Percentiles rank a stretch among this genome's conserved stretches.
phyloP scores from a whole-genome alignment of 495 filamentous ascomycete species.

The Aspergillus sclerotiicarbonarius region DNA sequence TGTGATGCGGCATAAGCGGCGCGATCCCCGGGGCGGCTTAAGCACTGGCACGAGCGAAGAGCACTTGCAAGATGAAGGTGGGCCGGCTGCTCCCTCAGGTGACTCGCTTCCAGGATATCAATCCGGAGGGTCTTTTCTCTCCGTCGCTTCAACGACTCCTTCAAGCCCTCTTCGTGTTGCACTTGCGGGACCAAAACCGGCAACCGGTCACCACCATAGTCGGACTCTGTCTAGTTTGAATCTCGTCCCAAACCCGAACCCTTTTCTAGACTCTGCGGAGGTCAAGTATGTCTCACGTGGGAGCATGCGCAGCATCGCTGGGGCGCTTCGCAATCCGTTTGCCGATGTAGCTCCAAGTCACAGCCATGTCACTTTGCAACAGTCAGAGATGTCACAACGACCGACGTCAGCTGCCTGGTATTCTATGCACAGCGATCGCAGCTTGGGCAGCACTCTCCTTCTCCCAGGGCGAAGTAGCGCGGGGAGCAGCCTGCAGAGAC shows the following conservation, averaged over 20 bases:
- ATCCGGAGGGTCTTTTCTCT: slow-evolving; percentile 7
- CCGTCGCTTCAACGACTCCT: slow-evolving; percentile 8
- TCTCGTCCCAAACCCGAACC: slow-evolving; percentile 6
- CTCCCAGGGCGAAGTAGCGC: slow-evolving; percentile 24
- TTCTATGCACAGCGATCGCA: slow-evolving; percentile 25
- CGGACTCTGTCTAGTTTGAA: neutral
- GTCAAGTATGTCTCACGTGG: neutral
- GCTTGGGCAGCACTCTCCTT: slow-evolving; percentile 23
- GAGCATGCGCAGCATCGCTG: neutral
- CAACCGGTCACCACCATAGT: neutral
- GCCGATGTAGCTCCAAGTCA: neutral
- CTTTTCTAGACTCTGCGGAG: slow-evolving; percentile 18
- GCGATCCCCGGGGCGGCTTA: slow-evolving; percentile 16
- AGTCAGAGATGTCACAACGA: slow-evolving; percentile 1
- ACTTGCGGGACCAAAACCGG: neutral
- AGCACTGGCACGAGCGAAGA: slow-evolving; percentile 18
- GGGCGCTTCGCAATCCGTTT: slow-evolving; percentile 3
- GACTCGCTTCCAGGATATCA: slow-evolving; percentile 14
- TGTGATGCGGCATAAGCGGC: slow-evolving; percentile 24
- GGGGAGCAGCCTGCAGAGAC: slow-evolving; percentile 17
- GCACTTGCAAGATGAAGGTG: slow-evolving; percentile 14
- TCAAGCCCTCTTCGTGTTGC: slow-evolving; percentile 11
- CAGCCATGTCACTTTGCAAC: neutral
- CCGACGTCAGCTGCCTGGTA: slow-evolving; percentile 1
- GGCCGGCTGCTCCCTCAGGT: slow-evolving; percentile 10